These are phyloP conservation scores for Pseudocercospora eumusae DNA, from an alignment of 2,329 filamentous ascomycete species.

Conservation along the genomic window DNA sequence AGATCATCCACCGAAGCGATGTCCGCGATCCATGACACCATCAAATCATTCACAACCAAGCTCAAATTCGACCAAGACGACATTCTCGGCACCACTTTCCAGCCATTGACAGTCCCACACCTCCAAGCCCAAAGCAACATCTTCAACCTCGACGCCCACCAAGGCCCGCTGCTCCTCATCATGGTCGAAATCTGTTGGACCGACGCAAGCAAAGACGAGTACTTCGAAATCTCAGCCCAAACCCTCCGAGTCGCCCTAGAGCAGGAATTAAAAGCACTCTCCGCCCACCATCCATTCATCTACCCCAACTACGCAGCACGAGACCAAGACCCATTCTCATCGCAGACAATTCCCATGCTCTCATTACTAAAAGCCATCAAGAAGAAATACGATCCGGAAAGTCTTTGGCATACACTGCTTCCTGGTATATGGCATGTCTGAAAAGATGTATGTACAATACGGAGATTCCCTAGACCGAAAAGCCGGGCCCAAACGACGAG, in stretches of 20 bases:
- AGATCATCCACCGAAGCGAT: slow-evolving; percentile 20
- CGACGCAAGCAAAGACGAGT: slow-evolving; percentile 15
- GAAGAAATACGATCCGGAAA: slow-evolving; percentile 38
- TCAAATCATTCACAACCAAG: slow-evolving; percentile 14
- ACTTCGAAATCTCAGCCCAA: slow-evolving; percentile 18
- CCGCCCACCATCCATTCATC: slow-evolving; percentile 23
- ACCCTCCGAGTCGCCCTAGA: slow-evolving; percentile 16
- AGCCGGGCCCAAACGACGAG: not conserved
- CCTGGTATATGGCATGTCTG: slow-evolving; percentile 36
- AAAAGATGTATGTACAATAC: not conserved
- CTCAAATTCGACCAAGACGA: slow-evolving; percentile 19
- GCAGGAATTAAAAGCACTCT: slow-evolving; percentile 11
- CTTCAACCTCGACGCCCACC: slow-evolving; percentile 21
- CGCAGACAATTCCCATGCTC: no score
- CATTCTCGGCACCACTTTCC: slow-evolving; percentile 22
- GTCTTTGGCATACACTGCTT: slow-evolving; percentile 37
- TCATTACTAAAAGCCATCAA: slow-evolving; percentile 34
- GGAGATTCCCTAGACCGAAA: not conserved
- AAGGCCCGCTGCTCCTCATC: slow-evolving; percentile 25
- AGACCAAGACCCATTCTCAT: slow-evolving; percentile 41
- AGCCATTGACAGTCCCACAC: slow-evolving; percentile 29
- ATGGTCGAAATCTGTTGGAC: slow-evolving; percentile 27
- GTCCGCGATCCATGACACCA: slow-evolving; percentile 22
- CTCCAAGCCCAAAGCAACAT: slow-evolving; percentile 28
- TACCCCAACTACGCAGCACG: slow-evolving; percentile 42